These are phyloP conservation scores for Colletotrichum magnum DNA, from an alignment of 2,329 filamentous ascomycete species.

Conservation along the genomic window DNA sequence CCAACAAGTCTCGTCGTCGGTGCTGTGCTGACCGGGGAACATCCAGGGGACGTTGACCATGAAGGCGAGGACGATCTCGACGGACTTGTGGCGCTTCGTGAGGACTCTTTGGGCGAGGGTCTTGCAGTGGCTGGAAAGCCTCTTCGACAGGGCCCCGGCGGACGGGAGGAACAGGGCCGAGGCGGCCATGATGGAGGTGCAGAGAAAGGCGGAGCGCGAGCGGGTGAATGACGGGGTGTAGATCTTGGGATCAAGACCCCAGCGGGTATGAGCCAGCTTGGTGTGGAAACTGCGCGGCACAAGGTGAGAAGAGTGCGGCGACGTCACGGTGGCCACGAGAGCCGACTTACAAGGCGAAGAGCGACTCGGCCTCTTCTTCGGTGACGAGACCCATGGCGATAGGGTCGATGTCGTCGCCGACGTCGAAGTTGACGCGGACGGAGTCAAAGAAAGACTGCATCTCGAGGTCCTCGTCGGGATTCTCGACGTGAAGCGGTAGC, in stretches of 20 bases:
- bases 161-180: slow-evolving; percentile 77
- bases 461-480: slow-evolving; percentile 56
- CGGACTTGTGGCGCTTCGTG: slow-evolving; percentile 73
- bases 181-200: slow-evolving; percentile 79
- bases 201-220: slow-evolving; percentile 77
- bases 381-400: slow-evolving; percentile 79
- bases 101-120: slow-evolving; percentile 74
- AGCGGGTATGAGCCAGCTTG: slow-evolving; percentile 79
- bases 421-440: slow-evolving; percentile 73
- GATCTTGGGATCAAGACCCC: slow-evolving; percentile 78
- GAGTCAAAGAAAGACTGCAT: slow-evolving; percentile 78
- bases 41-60: slow-evolving; percentile 86
- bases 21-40: slow-evolving; percentile 75
- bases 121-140: slow-evolving; percentile 75
- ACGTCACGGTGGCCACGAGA: neutral
- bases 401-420: slow-evolving; percentile 76
- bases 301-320: slow-evolving; percentile 27
- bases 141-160: slow-evolving; percentile 74
- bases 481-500: slow-evolving; percentile 19
- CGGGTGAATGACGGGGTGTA: slow-evolving; percentile 78
- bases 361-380: slow-evolving; percentile 72
- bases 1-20: slow-evolving; percentile 80
- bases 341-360: slow-evolving; percentile 73
- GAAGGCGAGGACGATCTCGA: slow-evolving; percentile 81
- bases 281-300: slow-evolving; percentile 71